Percentiles rank a stretch among this genome's conserved stretches.
Conservation (phyloP, 495 filamentous ascomycete species). For the Penicillium diatomitis region DNA sequence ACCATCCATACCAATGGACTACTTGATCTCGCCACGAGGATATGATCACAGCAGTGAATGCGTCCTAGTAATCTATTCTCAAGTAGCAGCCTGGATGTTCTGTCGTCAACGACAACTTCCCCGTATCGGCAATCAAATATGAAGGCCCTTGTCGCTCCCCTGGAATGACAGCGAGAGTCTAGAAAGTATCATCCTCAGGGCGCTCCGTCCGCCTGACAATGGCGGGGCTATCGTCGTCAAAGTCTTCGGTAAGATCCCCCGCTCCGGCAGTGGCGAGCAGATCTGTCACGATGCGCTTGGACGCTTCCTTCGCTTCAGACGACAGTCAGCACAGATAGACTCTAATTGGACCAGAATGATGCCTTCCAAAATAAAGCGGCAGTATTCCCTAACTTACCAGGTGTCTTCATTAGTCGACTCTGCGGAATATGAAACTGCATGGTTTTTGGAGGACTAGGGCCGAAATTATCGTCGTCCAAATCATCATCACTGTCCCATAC, state of each 20-base stretch:
- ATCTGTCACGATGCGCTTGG: conserved; percentile 84
- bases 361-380: background rate
- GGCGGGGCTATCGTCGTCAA: conserved; percentile 57
- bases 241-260: conserved; percentile 37
- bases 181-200: conserved; percentile 67
- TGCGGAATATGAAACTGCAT: conserved; percentile 94
- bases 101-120: no score
- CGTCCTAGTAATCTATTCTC: no score
- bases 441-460: conserved; percentile 87
- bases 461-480: conserved; percentile 48
- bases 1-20: no score
- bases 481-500: conserved; percentile 60
- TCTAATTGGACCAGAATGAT: background rate
- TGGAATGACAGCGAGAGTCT: background rate
- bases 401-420: conserved; percentile 79
- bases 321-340: background rate
- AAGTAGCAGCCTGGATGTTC: no score
- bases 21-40: no score
- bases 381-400: conserved; percentile 50
- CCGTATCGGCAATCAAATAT: no score
- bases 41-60: no score
- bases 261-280: conserved; percentile 69
- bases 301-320: conserved; percentile 70
- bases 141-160: no score
- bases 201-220: conserved; percentile 58